Base-by-base conservation (phyloP, 1,284 basidiomycete genomes). In the Rhodotorula sp. region DNA sequence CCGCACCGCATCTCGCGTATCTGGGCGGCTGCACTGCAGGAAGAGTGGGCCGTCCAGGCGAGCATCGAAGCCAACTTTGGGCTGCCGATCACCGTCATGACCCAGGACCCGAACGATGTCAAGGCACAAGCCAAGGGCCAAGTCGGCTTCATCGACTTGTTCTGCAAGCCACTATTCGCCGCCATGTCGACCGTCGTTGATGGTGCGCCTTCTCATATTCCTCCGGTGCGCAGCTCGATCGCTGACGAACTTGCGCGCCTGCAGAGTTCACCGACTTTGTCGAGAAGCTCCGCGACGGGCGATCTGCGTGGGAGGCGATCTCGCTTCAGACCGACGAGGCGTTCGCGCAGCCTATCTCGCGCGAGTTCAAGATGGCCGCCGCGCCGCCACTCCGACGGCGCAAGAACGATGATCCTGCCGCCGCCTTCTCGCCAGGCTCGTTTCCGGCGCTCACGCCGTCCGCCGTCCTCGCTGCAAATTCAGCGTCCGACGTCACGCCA, bases 31-130 rank as follows among this genome's bases (percentile, higher is more conserved):
- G 92, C 91, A 2, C 83, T 97, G 46, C 87, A 91, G 80, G 85
- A 89, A 66, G 95, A 97, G 82, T 97, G 95, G 95, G 86, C 87
- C 14, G 89, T 88, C 25, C 94, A 97, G 81, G 90, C 91, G 2
- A 84, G 86, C 23, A 85, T 96, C 12, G 94, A 97, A 81, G 86
- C 87, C 74, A 86, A 89, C 71, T 87, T 93, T 63, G 85, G 87
- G 54, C 84, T 97, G 27, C 89, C 90, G 14, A 84, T 89, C n/a
- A 92, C 91, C 2, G 85, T 86, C 60, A 82, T 85, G 45, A 82
- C 83, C 17, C 75, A 80, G 27, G 80, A 81, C 49, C 75, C 79
- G 23, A 61, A 69, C 49, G 78, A 81, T 57, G 77, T 76, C 85
- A 91, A 50, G 84, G 80, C 85, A 23, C 91, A 92, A 82, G 93